These are phyloP conservation scores for Ensete glaucum DNA, from an alignment of 176 grass and related monocot genomes.

Conservation along the genomic window DNA sequence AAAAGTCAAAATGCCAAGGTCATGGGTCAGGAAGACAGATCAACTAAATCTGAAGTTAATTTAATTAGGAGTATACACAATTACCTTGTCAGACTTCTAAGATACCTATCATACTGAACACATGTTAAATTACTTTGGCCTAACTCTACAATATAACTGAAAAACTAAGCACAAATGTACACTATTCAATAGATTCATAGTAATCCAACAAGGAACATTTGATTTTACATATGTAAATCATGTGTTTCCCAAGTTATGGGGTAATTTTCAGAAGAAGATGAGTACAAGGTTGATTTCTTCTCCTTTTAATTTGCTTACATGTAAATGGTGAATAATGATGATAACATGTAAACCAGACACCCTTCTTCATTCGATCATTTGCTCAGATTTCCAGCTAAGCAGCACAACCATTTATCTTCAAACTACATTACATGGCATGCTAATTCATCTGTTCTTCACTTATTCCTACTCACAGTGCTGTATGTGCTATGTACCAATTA, in stretches of 20 bases:
- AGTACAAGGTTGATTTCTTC: background rate
- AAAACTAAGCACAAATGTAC: background rate
- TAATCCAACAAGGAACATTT: background rate
- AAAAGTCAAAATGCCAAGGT: constrained; percentile 14
- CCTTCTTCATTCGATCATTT: too few relatives aligned
- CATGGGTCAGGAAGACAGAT: background rate
- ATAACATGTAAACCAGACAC: background rate
- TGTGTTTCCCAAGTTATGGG: background rate
- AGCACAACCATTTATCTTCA: too few relatives aligned
- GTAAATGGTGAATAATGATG: background rate
- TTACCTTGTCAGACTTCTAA: background rate
- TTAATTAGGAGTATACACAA: background rate
- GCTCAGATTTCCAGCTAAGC: too few relatives aligned
- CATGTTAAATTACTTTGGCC: background rate
- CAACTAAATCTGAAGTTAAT: background rate
- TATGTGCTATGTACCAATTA: too few relatives aligned
- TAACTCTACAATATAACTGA: background rate
- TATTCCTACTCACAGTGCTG: too few relatives aligned
- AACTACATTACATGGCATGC: too few relatives aligned
- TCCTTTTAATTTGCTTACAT: background rate
- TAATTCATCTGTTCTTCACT: too few relatives aligned
- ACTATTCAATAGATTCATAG: background rate
- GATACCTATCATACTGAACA: too few relatives aligned
- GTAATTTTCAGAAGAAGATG: background rate
- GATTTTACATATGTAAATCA: background rate